Evolutionary conservation across 768 basidiomycete species (phyloP).

Genomic region (Sporobolomyces pararoseus): DNA sequence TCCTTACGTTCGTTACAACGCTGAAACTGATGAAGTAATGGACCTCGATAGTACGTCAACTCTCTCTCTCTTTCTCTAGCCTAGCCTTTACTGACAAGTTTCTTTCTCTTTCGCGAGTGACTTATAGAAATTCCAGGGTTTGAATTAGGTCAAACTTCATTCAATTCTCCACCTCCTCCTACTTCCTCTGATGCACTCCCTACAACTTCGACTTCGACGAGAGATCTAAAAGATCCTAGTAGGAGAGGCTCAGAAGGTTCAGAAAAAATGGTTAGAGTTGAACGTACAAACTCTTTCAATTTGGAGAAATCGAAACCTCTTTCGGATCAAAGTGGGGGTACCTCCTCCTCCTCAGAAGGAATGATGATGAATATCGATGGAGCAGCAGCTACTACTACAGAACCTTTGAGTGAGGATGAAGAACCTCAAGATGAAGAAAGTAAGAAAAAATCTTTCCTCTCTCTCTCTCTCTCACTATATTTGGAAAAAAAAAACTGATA

Average conservation of each 20-base stretch:
- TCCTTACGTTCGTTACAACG: slow-evolving; percentile 46
- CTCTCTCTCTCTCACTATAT: background rate
- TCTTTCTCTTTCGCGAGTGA: background rate
- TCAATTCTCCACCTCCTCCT: slow-evolving; percentile 1
- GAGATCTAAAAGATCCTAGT: background rate
- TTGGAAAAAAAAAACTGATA: background rate
- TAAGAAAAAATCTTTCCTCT: slow-evolving; percentile 18
- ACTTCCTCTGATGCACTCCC: too few relatives aligned
- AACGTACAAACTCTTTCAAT: slow-evolving; percentile 19
- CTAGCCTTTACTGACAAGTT: background rate
- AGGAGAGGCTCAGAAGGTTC: slow-evolving; percentile 29
- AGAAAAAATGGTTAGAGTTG: slow-evolving; percentile 43
- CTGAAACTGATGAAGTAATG: slow-evolving; percentile 46
- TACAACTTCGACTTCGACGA: slow-evolving; percentile 1
- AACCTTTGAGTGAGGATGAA: slow-evolving; percentile 28
- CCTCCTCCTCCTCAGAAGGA: background rate
- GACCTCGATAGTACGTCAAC: slow-evolving; percentile 42
- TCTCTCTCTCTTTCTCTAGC: background rate
- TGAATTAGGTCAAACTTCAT: slow-evolving; percentile 39
- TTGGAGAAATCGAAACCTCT: background rate
- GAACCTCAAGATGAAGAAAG: slow-evolving; percentile 37
- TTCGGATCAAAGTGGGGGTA: background rate
- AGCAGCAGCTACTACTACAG: background rate
- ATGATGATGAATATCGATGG: background rate
- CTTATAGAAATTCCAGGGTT: slow-evolving; percentile 46